Conservation (phyloP, 2,329 filamentous ascomycete genomes). For the Paecilomyces sp. region DNA sequence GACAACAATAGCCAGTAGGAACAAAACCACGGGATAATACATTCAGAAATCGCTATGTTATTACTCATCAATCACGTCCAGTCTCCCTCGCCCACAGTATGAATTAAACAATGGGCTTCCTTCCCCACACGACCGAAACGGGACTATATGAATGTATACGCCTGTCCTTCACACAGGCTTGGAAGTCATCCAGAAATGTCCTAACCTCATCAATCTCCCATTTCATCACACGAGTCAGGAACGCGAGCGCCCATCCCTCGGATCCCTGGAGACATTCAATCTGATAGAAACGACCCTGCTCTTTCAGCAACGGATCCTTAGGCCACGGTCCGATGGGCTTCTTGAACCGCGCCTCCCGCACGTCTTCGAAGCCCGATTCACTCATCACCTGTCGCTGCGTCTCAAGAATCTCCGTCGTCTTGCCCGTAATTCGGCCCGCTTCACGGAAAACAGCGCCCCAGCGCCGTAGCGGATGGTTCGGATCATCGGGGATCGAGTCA, state of each 20-base stretch:
- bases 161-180: background rate
- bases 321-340: background rate
- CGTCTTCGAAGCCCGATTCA: background rate
- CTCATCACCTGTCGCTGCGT: background rate
- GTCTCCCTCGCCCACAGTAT: background rate
- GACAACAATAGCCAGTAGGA: too few species aligned
- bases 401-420: background rate
- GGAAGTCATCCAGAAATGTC: background rate
- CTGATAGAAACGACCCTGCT: background rate
- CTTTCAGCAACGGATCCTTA: background rate
- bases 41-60: too few species aligned
- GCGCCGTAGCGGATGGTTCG: background rate
- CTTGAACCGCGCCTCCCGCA: background rate
- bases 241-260: background rate
- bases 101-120: background rate
- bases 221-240: background rate
- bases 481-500: background rate
- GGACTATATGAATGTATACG: background rate
- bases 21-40: too few species aligned
- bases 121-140: background rate
- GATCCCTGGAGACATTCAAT: background rate
- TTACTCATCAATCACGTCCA: background rate
- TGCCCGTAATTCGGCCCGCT: background rate
- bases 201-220: background rate
- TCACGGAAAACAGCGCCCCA: background rate